These are phyloP conservation scores for Berkeleyomyces rouxiae DNA, from an alignment of 2,329 filamentous ascomycete species.

Conservation along the genomic window DNA sequence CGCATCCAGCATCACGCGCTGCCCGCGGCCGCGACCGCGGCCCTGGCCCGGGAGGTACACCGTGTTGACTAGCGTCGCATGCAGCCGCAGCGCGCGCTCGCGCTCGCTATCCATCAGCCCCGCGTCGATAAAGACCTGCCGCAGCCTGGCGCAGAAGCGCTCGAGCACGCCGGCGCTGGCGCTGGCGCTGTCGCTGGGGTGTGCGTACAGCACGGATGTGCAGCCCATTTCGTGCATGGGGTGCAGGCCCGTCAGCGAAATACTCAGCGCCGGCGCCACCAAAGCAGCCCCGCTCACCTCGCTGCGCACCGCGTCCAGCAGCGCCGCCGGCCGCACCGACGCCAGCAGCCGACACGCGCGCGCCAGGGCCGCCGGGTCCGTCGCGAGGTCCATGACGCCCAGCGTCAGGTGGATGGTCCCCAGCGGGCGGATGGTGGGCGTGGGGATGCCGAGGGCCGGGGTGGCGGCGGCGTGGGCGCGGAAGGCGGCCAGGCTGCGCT, in stretches of 20 bases:
- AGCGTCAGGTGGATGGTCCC: constrained; percentile 76
- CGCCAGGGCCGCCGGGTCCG: neutral
- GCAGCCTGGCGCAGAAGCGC: constrained; percentile 40
- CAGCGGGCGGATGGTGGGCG: constrained; percentile 53
- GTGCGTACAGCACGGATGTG: constrained; percentile 48
- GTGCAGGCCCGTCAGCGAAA: constrained; percentile 38
- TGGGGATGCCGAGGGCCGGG: constrained; percentile 34
- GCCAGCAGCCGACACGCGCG: constrained; percentile 23
- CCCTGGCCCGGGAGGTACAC: constrained; percentile 43
- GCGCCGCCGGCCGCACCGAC: constrained; percentile 15
- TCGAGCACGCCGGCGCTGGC: constrained; percentile 34
- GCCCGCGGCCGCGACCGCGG: constrained; percentile 15
- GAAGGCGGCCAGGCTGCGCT: constrained; percentile 45
- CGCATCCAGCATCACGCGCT: constrained; percentile 36
- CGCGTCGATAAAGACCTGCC: constrained; percentile 34
- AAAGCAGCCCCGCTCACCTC: constrained; percentile 13
- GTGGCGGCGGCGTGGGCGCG: constrained; percentile 33
- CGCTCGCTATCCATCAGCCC: constrained; percentile 39
- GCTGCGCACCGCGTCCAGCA: neutral
- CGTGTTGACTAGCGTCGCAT: constrained; percentile 77
- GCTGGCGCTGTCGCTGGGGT: constrained; percentile 36
- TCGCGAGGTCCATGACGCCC: constrained; percentile 61
- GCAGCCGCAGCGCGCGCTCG: constrained; percentile 50
- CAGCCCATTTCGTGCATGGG: constrained; percentile 43
- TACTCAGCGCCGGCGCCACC: constrained; percentile 18